Evolutionary conservation across 2,329 filamentous ascomycete species (phyloP).

Genomic region (Alternaria gansuensis): DNA sequence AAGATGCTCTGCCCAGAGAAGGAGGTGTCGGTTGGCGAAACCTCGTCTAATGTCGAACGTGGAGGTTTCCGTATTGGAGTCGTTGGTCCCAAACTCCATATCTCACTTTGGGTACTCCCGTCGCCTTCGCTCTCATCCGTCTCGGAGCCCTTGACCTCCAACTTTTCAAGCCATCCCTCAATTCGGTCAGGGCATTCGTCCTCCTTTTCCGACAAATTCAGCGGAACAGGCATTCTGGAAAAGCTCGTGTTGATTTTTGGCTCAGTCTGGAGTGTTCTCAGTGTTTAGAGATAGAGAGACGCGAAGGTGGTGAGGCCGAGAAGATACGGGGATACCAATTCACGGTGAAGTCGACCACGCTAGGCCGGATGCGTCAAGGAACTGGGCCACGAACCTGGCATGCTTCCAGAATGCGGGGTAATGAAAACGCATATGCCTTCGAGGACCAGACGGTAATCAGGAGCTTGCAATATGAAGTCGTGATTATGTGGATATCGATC

Average conservation of each 20-base stretch:
- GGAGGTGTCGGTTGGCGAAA: conserved; percentile 39
- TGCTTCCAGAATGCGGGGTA: neutral
- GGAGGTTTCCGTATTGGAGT: neutral
- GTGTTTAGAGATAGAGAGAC: neutral
- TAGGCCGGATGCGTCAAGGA: conserved; percentile 11
- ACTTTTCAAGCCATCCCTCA: conserved; percentile 10
- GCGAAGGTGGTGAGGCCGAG: conserved; percentile 5
- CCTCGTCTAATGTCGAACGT: conserved; percentile 2
- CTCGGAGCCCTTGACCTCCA: neutral
- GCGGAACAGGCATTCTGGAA: neutral
- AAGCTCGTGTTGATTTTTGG: neutral
- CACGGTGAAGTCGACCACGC: conserved; percentile 19
- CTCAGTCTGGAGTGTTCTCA: neutral
- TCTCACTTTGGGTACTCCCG: conserved; percentile 1
- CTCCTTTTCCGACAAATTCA: neutral
- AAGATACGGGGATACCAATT: neutral
- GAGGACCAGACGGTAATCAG: neutral
- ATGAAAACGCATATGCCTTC: neutral
- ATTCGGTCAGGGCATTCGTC: conserved; percentile 3
- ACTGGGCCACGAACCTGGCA: neutral
- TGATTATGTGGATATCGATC: neutral
- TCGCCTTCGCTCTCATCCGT: neutral
- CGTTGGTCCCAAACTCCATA: neutral
- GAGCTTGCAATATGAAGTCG: neutral
- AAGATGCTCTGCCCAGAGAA: conserved; percentile 39